Conservation (phyloP, 2,329 filamentous ascomycete genomes). For the Fusarium tanahbumbuense region DNA sequence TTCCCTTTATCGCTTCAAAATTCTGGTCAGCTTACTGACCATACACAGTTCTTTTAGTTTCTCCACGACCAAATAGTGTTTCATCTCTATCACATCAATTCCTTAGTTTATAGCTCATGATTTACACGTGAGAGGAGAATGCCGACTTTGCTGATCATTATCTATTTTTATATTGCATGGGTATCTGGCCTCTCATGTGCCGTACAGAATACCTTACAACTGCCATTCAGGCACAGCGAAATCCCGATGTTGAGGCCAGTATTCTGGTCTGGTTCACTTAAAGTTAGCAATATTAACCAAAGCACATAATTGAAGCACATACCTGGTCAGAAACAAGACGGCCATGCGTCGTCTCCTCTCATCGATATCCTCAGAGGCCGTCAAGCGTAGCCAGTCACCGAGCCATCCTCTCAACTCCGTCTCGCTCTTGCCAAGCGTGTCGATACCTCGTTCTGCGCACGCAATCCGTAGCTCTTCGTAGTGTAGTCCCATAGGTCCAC, state of each 20-base stretch:
- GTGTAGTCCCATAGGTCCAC: constrained; percentile 67
- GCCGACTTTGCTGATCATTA: constrained; percentile 3
- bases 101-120: background rate
- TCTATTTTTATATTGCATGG: constrained; percentile 3
- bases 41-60: background rate
- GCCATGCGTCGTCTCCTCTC: constrained; percentile 56
- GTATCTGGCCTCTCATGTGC: background rate
- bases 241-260: constrained; percentile 56
- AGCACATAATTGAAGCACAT: constrained; percentile 29
- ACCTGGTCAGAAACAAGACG: constrained; percentile 57
- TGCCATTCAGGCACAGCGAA: constrained; percentile 58
- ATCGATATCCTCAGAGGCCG: constrained; percentile 52
- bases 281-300: constrained; percentile 18
- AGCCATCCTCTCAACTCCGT: constrained; percentile 62
- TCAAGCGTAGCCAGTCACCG: constrained; percentile 61
- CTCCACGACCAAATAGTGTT: background rate
- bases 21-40: background rate
- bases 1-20: background rate
- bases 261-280: constrained; percentile 48
- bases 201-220: constrained; percentile 43
- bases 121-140: constrained; percentile 33
- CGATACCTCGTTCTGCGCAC: constrained; percentile 75
- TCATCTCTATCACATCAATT: constrained; percentile 11
- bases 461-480: constrained; percentile 75
- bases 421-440: constrained; percentile 68